A percentile compares a stretch with the other conserved stretches of the same genome.
Evolutionary conservation across 2,329 filamentous ascomycete species (phyloP).

Genomic region (Neurospora sp.): DNA sequence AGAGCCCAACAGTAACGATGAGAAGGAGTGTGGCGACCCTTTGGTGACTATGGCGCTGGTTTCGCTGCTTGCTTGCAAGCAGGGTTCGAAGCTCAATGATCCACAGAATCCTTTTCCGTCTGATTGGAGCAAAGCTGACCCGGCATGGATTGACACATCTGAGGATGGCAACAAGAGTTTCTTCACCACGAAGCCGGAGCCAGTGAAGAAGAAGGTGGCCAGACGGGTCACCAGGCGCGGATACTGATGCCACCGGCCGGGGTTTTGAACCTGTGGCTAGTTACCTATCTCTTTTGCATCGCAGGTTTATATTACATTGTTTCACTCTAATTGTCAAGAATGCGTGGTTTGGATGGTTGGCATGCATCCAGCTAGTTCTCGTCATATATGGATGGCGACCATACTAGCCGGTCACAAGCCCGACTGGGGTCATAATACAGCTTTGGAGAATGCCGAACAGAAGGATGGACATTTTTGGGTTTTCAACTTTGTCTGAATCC

Average conservation of each 20-base stretch:
- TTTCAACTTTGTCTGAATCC: not conserved
- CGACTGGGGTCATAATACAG: not conserved
- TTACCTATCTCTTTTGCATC: not conserved
- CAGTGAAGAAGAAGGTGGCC: conserved; percentile 7
- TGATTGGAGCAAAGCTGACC: conserved; percentile 9
- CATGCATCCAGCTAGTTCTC: not conserved
- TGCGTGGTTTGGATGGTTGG: not conserved
- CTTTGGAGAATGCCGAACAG: not conserved
- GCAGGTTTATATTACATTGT: not conserved
- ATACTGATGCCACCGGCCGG: conserved; percentile 5
- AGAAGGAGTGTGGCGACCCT: conserved; percentile 29
- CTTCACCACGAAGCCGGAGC: conserved; percentile 10
- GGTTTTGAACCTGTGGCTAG: not conserved
- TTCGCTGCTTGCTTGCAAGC: conserved; percentile 20
- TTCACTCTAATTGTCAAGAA: not conserved
- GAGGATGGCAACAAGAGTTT: conserved; percentile 16
- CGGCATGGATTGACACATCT: conserved; percentile 11
- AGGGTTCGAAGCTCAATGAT: conserved; percentile 2
- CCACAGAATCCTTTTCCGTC: not conserved
- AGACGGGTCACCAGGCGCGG: conserved; percentile 6
- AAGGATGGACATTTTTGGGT: not conserved
- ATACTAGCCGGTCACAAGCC: not conserved
- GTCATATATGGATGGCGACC: not conserved
- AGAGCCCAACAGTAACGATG: conserved; percentile 28
- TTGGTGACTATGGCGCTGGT: conserved; percentile 33